Evolutionary conservation across 2,329 filamentous ascomycete genomes (phyloP).

Genomic region (Penicillium sclerotigenum): DNA sequence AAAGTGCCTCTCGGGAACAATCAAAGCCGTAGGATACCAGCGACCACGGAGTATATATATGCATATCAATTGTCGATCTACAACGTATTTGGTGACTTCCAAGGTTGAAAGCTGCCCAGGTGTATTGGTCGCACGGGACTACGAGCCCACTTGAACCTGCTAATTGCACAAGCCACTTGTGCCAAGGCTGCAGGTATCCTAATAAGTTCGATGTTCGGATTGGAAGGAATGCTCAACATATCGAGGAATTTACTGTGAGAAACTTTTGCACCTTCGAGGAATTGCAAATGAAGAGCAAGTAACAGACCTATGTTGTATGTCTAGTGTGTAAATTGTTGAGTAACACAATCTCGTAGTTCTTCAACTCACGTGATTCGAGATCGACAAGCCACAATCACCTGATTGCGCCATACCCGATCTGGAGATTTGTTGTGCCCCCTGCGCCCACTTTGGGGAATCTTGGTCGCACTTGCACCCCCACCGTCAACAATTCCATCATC

Average conservation of each 20-base stretch:
- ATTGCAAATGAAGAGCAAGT: neutral
- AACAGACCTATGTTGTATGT: neutral
- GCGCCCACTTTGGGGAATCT: constrained; percentile 20
- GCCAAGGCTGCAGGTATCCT: constrained; percentile 11
- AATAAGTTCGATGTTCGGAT: neutral
- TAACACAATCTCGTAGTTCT: neutral
- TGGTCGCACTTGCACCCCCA: constrained; percentile 24
- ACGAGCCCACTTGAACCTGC: constrained; percentile 12
- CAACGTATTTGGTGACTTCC: neutral
- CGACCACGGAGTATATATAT: neutral
- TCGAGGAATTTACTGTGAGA: neutral
- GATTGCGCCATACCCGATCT: constrained; percentile 30
- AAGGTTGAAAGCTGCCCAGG: neutral
- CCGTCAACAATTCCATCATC: constrained; percentile 26
- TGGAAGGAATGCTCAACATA: neutral
- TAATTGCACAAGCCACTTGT: constrained; percentile 14
- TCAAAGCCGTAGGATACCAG: neutral
- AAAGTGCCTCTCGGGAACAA: neutral
- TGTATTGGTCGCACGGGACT: constrained; percentile 23
- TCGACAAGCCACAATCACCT: constrained; percentile 28
- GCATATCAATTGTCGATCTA: neutral
- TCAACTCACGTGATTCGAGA: constrained; percentile 14
- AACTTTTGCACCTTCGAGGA: neutral
- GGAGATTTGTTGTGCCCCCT: constrained; percentile 42
- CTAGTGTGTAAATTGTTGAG: neutral